Conservation (phyloP, 176 grass and related monocot genomes). For the Canna indica region DNA sequence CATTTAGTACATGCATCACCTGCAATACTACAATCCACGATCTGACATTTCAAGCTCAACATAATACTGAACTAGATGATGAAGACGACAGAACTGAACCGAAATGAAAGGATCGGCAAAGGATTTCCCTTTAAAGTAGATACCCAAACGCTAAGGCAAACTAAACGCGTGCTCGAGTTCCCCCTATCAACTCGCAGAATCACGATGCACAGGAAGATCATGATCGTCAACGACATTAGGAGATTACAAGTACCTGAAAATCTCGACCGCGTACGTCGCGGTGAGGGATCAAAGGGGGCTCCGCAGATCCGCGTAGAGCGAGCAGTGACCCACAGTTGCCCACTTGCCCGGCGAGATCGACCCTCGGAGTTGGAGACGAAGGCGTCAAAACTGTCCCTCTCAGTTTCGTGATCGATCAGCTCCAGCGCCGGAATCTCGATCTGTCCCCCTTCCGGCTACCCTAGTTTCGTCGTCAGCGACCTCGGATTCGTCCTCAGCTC, state of each 20-base stretch:
- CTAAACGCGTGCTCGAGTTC: background rate
- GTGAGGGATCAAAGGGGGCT: background rate
- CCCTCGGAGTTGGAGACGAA: background rate
- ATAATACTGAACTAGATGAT: background rate
- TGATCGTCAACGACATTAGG: background rate
- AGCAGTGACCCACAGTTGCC: background rate
- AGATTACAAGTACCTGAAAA: background rate
- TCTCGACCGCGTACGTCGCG: background rate
- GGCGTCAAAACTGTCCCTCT: background rate
- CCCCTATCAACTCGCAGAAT: background rate
- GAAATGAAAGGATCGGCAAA: background rate
- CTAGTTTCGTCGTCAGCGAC: constrained; percentile 28
- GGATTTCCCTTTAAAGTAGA: background rate
- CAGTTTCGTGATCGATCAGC: background rate
- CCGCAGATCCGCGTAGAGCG: background rate
- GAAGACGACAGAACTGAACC: background rate
- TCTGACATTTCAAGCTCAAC: background rate
- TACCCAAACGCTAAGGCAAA: background rate
- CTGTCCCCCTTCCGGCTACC: background rate
- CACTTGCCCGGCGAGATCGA: background rate
- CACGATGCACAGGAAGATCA: background rate
- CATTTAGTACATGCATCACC: background rate
- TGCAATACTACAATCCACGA: no score
- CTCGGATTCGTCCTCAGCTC: constrained; percentile 10
- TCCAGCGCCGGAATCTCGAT: background rate